Conservation (phyloP, 2,329 filamentous ascomycete genomes). For the Hypoxylon sp. region DNA sequence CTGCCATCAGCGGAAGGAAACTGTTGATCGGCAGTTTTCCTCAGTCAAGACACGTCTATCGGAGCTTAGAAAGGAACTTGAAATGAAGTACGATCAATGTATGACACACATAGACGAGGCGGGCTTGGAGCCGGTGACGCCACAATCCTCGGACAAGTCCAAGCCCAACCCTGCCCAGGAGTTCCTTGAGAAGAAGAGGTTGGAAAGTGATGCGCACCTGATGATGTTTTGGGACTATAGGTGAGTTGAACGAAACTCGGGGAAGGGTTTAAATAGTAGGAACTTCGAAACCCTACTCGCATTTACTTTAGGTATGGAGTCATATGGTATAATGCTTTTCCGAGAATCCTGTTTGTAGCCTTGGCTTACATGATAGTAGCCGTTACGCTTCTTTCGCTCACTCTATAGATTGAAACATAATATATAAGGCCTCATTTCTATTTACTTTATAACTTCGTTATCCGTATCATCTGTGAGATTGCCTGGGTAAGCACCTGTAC, state of each 20-base stretch:
- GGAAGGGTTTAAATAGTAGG: background rate
- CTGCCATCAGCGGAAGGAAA: constrained; percentile 39
- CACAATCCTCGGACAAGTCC: background rate
- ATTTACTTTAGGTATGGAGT: background rate
- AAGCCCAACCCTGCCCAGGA: constrained; percentile 29
- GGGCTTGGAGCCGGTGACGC: constrained; percentile 23
- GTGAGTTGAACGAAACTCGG: background rate
- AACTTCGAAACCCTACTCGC: background rate
- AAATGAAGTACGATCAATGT: constrained; percentile 44
- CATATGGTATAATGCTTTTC: background rate
- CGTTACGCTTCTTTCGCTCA: background rate
- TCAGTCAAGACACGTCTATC: constrained; percentile 39
- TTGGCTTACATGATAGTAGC: background rate
- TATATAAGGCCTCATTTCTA: no score
- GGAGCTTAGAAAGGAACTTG: constrained; percentile 35
- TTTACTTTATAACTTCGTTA: no score
- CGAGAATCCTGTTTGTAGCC: background rate
- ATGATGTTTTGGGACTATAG: constrained; percentile 45
- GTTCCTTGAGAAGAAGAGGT: constrained; percentile 44
- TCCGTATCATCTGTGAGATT: no score
- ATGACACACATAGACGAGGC: constrained; percentile 44
- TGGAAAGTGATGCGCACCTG: constrained; percentile 43
- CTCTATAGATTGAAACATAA: background rate
- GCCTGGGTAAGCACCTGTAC: no score
- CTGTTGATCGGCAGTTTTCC: constrained; percentile 26